Evolutionary conservation across 768 basidiomycete genomes (phyloP).

Genomic region (Postia placenta): DNA sequence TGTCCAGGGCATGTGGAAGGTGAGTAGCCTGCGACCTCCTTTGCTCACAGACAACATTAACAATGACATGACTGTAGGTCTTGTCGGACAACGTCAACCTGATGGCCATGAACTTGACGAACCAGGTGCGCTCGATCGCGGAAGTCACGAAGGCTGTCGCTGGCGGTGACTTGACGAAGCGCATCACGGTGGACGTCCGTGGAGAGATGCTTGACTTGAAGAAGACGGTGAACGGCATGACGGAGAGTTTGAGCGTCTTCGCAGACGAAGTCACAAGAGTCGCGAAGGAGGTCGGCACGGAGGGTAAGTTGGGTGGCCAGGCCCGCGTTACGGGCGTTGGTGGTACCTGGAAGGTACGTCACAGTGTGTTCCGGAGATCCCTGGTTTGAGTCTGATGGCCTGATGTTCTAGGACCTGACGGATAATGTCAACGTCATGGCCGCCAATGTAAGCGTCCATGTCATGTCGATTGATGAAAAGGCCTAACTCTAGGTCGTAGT

Average conservation of each 20-base stretch:
- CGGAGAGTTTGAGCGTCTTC: slow-evolving; percentile 77
- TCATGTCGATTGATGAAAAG: background rate
- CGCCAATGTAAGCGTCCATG: slow-evolving; percentile 56
- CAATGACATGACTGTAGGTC: too few relatives aligned
- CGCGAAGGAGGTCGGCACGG: slow-evolving; percentile 95
- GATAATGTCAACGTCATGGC: slow-evolving; percentile 98
- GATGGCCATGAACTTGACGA: slow-evolving; percentile 88
- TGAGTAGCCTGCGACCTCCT: too few relatives aligned
- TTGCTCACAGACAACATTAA: too few relatives aligned
- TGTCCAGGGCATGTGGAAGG: slow-evolving; percentile 94
- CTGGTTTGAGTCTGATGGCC: too few relatives aligned
- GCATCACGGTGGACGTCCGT: slow-evolving; percentile 85
- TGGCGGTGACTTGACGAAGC: slow-evolving; percentile 87
- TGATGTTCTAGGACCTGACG: slow-evolving; percentile 64
- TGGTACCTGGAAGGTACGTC: slow-evolving; percentile 82
- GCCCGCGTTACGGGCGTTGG: slow-evolving; percentile 91
- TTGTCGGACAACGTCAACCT: slow-evolving; percentile 80
- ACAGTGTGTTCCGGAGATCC: too few relatives aligned
- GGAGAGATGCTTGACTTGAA: slow-evolving; percentile 90
- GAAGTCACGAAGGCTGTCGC: slow-evolving; percentile 95
- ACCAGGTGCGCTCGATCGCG: slow-evolving; percentile 89
- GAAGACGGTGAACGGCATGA: slow-evolving; percentile 96
- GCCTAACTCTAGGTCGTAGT: slow-evolving; percentile 30
- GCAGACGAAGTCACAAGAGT: slow-evolving; percentile 83
- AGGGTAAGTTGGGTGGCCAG: slow-evolving; percentile 91